phyloP scores from a whole-genome alignment of 1,284 basidiomycete species.

The Phellinidium pouzarii region DNA sequence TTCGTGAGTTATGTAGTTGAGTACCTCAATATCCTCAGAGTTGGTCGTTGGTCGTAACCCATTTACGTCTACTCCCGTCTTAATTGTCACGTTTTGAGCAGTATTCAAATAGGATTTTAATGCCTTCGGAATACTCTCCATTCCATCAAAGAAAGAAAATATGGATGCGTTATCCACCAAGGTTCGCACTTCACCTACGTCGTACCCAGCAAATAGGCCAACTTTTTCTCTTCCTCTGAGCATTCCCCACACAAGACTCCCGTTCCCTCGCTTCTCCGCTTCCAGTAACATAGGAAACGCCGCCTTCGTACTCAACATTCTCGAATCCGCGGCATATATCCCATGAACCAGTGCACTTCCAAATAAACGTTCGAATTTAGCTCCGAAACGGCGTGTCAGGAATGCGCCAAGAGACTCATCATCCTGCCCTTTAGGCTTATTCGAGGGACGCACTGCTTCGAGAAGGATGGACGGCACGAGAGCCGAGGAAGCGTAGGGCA shows the following conservation, averaged over 20 bases:
- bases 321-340: constrained; percentile 85
- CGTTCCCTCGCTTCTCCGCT: constrained; percentile 56
- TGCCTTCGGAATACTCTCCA: constrained; percentile 60
- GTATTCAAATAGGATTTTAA: constrained; percentile 44
- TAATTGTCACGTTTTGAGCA: constrained; percentile 53
- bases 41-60: constrained; percentile 31
- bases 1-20: background rate
- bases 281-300: constrained; percentile 73
- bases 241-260: constrained; percentile 65
- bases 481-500: constrained; percentile 40
- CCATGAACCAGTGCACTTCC: constrained; percentile 88
- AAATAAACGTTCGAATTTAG: constrained; percentile 63
- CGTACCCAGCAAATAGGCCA: constrained; percentile 33
- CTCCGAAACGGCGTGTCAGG: constrained; percentile 71
- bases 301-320: constrained; percentile 67
- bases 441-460: constrained; percentile 50
- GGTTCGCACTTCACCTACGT: constrained; percentile 46
- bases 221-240: constrained; percentile 29
- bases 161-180: constrained; percentile 60
- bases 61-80: constrained; percentile 36
- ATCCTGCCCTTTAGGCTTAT: constrained; percentile 30
- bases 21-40: constrained; percentile 39
- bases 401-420: constrained; percentile 87
- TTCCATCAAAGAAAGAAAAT: constrained; percentile 76
- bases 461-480: constrained; percentile 48